phyloP scores from a whole-genome alignment of 495 filamentous ascomycete species.

The Ramalina intermedia region DNA sequence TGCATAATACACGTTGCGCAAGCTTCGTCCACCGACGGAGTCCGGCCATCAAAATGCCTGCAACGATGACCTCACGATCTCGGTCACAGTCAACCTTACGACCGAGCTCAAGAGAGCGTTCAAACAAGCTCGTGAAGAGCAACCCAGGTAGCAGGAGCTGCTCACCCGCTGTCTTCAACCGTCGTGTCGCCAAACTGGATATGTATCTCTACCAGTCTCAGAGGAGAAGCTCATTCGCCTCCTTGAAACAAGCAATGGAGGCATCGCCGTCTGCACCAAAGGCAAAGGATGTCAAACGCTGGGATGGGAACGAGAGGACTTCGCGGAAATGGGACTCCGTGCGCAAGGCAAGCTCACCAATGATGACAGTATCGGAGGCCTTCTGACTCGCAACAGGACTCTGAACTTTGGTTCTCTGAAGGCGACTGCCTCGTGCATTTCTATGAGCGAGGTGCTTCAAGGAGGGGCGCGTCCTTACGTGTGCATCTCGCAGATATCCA shows the following conservation, averaged over 20 bases:
- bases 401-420: slow-evolving; percentile 46
- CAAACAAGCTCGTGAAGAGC: slow-evolving; percentile 8
- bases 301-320: slow-evolving; percentile 39
- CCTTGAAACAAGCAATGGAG: background rate
- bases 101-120: background rate
- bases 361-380: background rate
- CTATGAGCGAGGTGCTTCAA: slow-evolving; percentile 42
- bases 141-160: slow-evolving; percentile 3
- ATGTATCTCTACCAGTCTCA: slow-evolving; percentile 4
- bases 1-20: background rate
- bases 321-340: slow-evolving; percentile 38
- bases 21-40: background rate
- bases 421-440: slow-evolving; percentile 52
- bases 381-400: slow-evolving; percentile 29
- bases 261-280: background rate
- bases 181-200: slow-evolving; percentile 9
- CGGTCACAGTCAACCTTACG: slow-evolving; percentile 3
- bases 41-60: background rate
- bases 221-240: slow-evolving; percentile 2
- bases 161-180: slow-evolving; percentile 2
- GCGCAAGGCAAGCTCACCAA: slow-evolving; percentile 27
- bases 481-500: slow-evolving; percentile 37
- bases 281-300: slow-evolving; percentile 26
- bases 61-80: slow-evolving; percentile 5
- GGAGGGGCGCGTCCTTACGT: slow-evolving; percentile 44